Evolutionary conservation across 2,329 filamentous ascomycete genomes (phyloP), one percentile per base, ranked within the genome.

Genomic region (Curvularia verruculosa): DNA sequence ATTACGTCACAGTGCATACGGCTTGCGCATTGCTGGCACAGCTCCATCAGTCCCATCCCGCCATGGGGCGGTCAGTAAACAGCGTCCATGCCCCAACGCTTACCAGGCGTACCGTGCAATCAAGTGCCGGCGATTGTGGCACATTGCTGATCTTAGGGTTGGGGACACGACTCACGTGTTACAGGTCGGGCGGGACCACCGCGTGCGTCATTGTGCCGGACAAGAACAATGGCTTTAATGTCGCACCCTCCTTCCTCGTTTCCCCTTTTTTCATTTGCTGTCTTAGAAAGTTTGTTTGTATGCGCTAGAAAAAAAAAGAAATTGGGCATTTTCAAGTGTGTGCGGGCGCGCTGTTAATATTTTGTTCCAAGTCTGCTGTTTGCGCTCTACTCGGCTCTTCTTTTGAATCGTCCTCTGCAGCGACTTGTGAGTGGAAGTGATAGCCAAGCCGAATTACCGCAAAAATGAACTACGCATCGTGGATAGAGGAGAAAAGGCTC

Each of bases 401-500:
- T 39, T 44, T 21, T 41, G 21, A 52, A 36, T 49, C 39, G 6
- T 26, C 36, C 44, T 19, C 28, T 10, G 18, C 23, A 51, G 19
- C 7, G 15, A 46, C 18, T 45, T 51, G 39, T 28, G 52, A 59
- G 45, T 39, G 52, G 56, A 52, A 52, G 40, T 53, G 19, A 19
- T 18, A 46, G 44, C 46, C 52, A 46, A 50, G 49, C 29, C 39
- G 26, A 26, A 50, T 18, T 44, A 49, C 41, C 46, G 58, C 57
- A 64, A 74, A 58, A 51, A 79, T 79, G 77, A 78, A 78, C 58
- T 79, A 78, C 70, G 67, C 76, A 62, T 78, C 77, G 64, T 78
- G 77, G 76, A 79, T 79, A 53, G 76, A 79, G 69, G 77, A 79
- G 69, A 76, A 78, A 61, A 78, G 78, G 55, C 74, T 78, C 65